phyloP scores from a whole-genome alignment of 1,284 basidiomycete species.

The Flammula alnicola region DNA sequence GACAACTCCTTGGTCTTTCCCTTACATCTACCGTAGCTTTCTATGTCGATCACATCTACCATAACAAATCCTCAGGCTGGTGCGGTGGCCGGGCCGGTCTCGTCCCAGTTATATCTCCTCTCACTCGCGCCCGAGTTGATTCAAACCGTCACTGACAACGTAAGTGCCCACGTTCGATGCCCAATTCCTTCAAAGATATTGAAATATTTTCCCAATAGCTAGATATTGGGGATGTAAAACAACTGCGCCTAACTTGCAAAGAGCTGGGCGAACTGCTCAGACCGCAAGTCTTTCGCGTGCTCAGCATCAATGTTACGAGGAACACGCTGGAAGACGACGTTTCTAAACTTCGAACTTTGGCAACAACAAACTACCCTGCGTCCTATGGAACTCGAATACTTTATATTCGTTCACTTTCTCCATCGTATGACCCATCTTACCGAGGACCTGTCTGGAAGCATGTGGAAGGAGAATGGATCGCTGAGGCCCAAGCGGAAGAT shows the following conservation, averaged over 20 bases:
- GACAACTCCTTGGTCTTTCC: too few relatives aligned
- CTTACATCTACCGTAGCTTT: too few relatives aligned
- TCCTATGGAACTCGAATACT: constrained; percentile 3
- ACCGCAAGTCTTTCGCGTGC: constrained; percentile 5
- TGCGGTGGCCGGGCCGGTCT: not conserved
- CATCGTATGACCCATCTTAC: constrained; percentile 1
- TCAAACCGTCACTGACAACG: constrained; percentile 9
- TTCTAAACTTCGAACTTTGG: not conserved
- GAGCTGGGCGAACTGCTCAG: not conserved
- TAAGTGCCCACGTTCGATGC: constrained; percentile 2
- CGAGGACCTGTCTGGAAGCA: not conserved
- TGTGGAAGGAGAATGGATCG: constrained; percentile 10
- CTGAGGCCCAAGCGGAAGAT: constrained; percentile 2
- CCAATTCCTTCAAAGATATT: not conserved
- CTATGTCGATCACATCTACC: too few relatives aligned
- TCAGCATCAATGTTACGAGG: constrained; percentile 5
- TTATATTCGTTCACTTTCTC: constrained; percentile 4
- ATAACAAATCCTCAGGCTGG: too few relatives aligned
- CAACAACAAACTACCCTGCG: not conserved
- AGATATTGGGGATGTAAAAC: not conserved
- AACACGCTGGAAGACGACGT: constrained; percentile 1
- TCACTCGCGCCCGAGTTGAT: constrained; percentile 17
- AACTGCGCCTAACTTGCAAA: constrained; percentile 17
- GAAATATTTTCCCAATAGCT: constrained; percentile 1
- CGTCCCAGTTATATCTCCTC: not conserved